Percentiles rank a stretch among this genome's conserved stretches.
phyloP scores from a whole-genome alignment of 108 stramenopile genomes.

The Stephanodiscus triporus region DNA sequence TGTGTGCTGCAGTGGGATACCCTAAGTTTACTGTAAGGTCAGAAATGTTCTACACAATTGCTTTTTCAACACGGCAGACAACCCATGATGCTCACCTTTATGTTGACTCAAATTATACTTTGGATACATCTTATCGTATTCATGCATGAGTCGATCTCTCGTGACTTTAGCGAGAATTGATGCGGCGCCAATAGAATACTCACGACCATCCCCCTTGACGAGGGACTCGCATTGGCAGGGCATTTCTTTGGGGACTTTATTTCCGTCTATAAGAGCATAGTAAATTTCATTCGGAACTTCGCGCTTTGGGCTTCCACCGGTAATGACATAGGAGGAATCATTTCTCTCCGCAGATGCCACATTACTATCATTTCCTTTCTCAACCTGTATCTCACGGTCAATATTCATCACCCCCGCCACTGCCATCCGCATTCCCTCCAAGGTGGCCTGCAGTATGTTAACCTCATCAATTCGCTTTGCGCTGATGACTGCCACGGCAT shows the following conservation, averaged over 20 bases:
- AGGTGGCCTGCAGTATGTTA: conserved; percentile 97
- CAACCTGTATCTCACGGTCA: conserved; percentile 7
- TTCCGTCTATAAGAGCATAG: conserved; percentile 88
- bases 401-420: conserved; percentile 44
- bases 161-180: conserved; percentile 97
- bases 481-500: conserved; percentile 80
- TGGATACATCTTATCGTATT: conserved; percentile 88
- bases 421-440: conserved; percentile 87
- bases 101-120: conserved; percentile 81
- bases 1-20: conserved; percentile 92
- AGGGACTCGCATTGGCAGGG: conserved; percentile 69
- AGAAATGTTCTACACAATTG: neutral
- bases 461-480: conserved; percentile 94
- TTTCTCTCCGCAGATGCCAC: conserved; percentile 42
- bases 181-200: conserved; percentile 94
- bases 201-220: conserved; percentile 90
- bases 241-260: conserved; percentile 81
- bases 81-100: conserved; percentile 61
- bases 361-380: conserved; percentile 8
- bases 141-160: conserved; percentile 94
- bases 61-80: neutral
- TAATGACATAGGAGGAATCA: conserved; percentile 68
- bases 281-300: neutral
- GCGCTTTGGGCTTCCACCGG: conserved; percentile 10
- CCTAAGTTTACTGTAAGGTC: conserved; percentile 19